Evolutionary conservation across 2,329 filamentous ascomycete genomes (phyloP).

Genomic region (Trichothecium sympodiale): DNA sequence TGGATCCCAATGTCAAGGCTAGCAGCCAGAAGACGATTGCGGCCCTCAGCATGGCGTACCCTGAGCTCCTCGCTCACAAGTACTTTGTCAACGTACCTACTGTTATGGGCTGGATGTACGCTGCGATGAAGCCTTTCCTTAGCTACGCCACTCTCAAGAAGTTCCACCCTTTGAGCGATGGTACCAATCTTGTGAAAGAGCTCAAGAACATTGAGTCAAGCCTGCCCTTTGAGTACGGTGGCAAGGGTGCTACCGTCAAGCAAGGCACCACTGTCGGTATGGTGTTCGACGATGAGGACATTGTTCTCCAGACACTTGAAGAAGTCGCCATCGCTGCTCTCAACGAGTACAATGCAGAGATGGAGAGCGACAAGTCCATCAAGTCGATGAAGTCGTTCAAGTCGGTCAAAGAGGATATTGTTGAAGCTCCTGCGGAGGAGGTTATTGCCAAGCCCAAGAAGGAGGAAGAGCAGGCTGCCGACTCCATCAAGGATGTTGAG

Average conservation of each 20-base stretch:
- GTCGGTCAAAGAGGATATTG: slow-evolving; percentile 3
- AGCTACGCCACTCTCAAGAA: slow-evolving; percentile 66
- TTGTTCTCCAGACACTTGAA: neutral
- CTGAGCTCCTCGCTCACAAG: slow-evolving; percentile 74
- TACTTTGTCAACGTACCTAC: slow-evolving; percentile 92
- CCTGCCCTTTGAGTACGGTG: slow-evolving; percentile 71
- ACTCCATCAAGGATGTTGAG: too few species aligned
- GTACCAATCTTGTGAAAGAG: slow-evolving; percentile 53
- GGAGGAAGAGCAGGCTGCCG: too few species aligned
- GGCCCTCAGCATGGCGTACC: slow-evolving; percentile 72
- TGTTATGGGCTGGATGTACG: slow-evolving; percentile 82
- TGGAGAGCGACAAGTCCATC: too few species aligned
- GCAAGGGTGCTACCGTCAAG: slow-evolving; percentile 43
- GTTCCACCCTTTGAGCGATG: slow-evolving; percentile 68
- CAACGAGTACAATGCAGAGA: slow-evolving; percentile 6
- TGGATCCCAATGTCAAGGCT: slow-evolving; percentile 64
- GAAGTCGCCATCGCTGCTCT: slow-evolving; percentile 1
- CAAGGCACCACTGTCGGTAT: slow-evolving; percentile 19
- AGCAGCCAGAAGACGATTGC: slow-evolving; percentile 74
- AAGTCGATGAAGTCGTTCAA: too few species aligned
- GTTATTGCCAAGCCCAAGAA: too few species aligned
- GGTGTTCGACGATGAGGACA: slow-evolving; percentile 10
- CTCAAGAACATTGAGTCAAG: slow-evolving; percentile 47
- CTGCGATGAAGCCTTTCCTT: slow-evolving; percentile 64
- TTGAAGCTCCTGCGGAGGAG: slow-evolving; percentile 3